Conservation (phyloP, 768 basidiomycete genomes). For the Leccinum longicurvipes region DNA sequence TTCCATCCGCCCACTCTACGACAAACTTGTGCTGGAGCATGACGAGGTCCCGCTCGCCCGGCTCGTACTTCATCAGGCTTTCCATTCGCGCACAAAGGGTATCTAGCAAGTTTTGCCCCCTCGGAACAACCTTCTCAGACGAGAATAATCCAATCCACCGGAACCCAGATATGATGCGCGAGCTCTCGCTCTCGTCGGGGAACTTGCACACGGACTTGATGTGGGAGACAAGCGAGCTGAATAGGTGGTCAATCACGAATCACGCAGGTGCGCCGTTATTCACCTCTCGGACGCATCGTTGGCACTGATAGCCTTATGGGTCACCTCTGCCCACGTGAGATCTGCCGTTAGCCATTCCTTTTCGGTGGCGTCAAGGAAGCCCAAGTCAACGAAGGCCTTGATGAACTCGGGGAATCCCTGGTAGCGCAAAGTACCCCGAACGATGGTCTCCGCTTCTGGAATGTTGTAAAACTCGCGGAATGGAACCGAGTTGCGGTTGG, state of each 20-base stretch:
- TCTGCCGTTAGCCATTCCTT: slow-evolving; percentile 77
- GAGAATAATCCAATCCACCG: slow-evolving; percentile 95
- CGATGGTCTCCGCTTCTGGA: slow-evolving; percentile 88
- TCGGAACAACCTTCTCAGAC: slow-evolving; percentile 52
- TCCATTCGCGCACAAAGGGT: slow-evolving; percentile 91
- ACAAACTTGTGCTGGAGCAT: slow-evolving; percentile 99
- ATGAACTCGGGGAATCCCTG: slow-evolving; percentile 98
- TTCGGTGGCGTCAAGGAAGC: slow-evolving; percentile 73
- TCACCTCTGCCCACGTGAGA: slow-evolving; percentile 82
- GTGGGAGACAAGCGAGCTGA: slow-evolving; percentile 67
- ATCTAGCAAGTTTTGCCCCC: slow-evolving; percentile 80
- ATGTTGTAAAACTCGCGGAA: slow-evolving; percentile 93
- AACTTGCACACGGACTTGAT: slow-evolving; percentile 71
- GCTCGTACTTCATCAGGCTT: slow-evolving; percentile 86
- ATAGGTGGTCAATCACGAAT: not conserved
- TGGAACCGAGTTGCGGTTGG: slow-evolving; percentile 90
- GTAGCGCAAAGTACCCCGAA: slow-evolving; percentile 92
- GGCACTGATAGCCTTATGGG: slow-evolving; percentile 69
- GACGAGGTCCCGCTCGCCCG: slow-evolving; percentile 90
- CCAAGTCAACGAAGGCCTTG: slow-evolving; percentile 78
- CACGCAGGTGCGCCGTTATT: not conserved
- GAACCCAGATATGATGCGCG: slow-evolving; percentile 83
- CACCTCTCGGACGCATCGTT: slow-evolving; percentile 68
- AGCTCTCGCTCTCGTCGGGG: slow-evolving; percentile 64
- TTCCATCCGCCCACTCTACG: slow-evolving; percentile 85